phyloP scores from a whole-genome alignment of 805 yeast genomes.

The Zygoascus tannicola region DNA sequence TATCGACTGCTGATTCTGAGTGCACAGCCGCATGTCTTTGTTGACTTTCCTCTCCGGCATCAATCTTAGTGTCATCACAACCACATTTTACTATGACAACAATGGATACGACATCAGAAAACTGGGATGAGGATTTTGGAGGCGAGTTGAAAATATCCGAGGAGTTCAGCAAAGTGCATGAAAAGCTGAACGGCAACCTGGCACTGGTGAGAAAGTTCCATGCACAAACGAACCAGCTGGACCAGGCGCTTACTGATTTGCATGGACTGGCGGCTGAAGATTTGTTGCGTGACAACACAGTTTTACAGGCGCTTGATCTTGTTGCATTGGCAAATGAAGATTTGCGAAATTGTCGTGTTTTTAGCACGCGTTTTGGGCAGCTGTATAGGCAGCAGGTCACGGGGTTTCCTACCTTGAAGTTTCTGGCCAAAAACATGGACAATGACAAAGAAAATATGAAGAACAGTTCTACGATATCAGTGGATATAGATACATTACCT shows the following conservation, averaged over 20 bases:
- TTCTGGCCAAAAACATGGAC: neutral
- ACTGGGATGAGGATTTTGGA: constrained; percentile 59
- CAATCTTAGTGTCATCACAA: no score
- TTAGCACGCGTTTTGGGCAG: constrained; percentile 17
- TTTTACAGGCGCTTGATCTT: constrained; percentile 23
- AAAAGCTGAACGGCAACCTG: constrained; percentile 16
- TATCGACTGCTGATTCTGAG: no score
- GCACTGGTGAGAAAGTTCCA: constrained; percentile 16
- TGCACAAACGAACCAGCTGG: constrained; percentile 15
- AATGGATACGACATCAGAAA: no score
- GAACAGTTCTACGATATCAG: neutral
- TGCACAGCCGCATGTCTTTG: no score
- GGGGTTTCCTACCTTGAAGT: constrained; percentile 1
- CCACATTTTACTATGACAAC: no score
- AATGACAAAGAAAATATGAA: neutral
- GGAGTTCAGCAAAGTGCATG: constrained; percentile 7
- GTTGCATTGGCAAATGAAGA: constrained; percentile 23
- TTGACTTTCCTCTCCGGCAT: no score
- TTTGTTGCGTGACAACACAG: constrained; percentile 4
- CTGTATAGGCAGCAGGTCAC: constrained; percentile 5
- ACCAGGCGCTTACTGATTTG: constrained; percentile 13
- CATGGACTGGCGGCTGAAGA: neutral
- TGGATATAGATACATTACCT: neutral
- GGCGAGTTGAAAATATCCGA: constrained; percentile 18
- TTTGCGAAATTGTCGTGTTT: constrained; percentile 15